Conservation (phyloP, 495 filamentous ascomycete species). For the Barbatosphaeria neglecta region DNA sequence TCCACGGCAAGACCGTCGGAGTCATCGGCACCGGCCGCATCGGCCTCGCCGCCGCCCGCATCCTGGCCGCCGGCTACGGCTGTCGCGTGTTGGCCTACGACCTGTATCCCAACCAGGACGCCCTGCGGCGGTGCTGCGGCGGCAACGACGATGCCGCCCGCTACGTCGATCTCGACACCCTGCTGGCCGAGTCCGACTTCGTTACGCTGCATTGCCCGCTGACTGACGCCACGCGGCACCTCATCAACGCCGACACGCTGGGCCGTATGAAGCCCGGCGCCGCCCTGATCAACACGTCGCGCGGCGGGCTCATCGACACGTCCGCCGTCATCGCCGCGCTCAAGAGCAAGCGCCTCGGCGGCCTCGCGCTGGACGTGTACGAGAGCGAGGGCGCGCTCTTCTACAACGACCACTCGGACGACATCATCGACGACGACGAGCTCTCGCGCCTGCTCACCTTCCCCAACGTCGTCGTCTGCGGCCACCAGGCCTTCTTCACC, state of each 20-base stretch:
- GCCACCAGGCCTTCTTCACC: slow-evolving; percentile 63
- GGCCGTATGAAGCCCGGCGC: slow-evolving; percentile 45
- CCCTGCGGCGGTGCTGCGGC: slow-evolving; percentile 39
- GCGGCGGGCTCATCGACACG: slow-evolving; percentile 52
- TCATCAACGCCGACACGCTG: slow-evolving; percentile 46
- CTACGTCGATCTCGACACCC: slow-evolving; percentile 41
- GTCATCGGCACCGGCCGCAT: slow-evolving; percentile 45
- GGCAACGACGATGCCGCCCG: too few relatives aligned
- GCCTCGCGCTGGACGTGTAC: slow-evolving; percentile 47
- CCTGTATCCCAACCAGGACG: slow-evolving; percentile 34
- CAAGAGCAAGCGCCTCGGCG: slow-evolving; percentile 42
- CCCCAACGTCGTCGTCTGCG: slow-evolving; percentile 55
- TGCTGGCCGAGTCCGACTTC: slow-evolving; percentile 47
- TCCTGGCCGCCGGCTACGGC: slow-evolving; percentile 48
- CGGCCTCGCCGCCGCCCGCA: slow-evolving; percentile 36
- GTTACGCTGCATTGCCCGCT: slow-evolving; percentile 57
- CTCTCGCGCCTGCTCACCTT: slow-evolving; percentile 60
- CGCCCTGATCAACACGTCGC: slow-evolving; percentile 54
- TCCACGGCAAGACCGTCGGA: slow-evolving; percentile 50
- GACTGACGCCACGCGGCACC: slow-evolving; percentile 43
- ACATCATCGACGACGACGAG: slow-evolving; percentile 59
- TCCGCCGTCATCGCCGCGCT: slow-evolving; percentile 47
- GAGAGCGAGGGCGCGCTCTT: slow-evolving; percentile 45
- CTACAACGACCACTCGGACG: slow-evolving; percentile 52
- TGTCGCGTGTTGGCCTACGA: slow-evolving; percentile 51